phyloP scores from a whole-genome alignment of 73 alveolate genomes.

The Paramecium pentaurelia region DNA sequence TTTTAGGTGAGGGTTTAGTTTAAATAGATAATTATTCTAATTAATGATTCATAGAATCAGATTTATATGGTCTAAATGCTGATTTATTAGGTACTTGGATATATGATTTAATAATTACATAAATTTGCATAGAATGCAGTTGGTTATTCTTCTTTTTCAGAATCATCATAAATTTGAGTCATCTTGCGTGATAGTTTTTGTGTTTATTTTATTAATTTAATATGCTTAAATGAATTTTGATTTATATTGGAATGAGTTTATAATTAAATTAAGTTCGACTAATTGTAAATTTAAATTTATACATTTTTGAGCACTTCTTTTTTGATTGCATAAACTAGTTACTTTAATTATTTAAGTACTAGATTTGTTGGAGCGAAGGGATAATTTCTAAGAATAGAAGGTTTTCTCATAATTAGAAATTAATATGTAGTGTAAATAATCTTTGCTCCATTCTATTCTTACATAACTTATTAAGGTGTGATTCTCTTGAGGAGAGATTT shows the following conservation, averaged over 20 bases:
- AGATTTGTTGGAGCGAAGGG: background rate
- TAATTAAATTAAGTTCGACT: background rate
- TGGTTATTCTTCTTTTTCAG: background rate
- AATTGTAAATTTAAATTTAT: background rate
- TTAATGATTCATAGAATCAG: background rate
- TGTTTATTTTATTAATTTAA: background rate
- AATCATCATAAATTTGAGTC: background rate
- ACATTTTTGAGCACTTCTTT: conserved; percentile 1
- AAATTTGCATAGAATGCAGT: background rate
- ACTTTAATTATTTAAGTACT: background rate
- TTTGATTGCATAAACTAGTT: background rate
- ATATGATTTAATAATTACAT: background rate
- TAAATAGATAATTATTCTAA: background rate
- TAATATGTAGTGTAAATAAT: background rate
- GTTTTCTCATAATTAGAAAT: background rate
- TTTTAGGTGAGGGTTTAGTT: conserved; percentile 14
- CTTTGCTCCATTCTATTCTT: background rate
- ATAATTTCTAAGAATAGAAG: background rate
- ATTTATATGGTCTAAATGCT: background rate
- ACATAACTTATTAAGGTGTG: background rate
- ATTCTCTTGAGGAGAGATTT: background rate
- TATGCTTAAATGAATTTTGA: background rate
- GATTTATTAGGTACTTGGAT: background rate
- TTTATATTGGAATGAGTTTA: background rate
- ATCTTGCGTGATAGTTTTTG: background rate